Conservation (phyloP, 116 monocot species). For the Posidonia oceanica region DNA sequence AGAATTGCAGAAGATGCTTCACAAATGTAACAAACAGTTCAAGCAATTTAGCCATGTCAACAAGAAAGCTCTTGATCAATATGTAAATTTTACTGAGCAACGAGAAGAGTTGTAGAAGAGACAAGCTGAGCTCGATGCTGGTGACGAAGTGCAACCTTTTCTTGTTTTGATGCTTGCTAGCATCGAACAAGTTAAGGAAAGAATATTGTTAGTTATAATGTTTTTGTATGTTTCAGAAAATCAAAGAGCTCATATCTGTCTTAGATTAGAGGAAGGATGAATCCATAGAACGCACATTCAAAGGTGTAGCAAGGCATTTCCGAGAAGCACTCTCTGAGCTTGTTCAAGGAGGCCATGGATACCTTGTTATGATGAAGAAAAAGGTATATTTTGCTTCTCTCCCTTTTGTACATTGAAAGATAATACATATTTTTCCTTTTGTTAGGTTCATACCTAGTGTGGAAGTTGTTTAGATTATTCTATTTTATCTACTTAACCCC, state of each 20-base stretch:
- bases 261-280: slow-evolving; percentile 98
- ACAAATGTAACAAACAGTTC: slow-evolving; percentile 85
- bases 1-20: slow-evolving; percentile 85
- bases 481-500: too few species aligned
- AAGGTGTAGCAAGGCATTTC: slow-evolving; percentile 95
- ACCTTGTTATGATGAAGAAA: slow-evolving; percentile 99
- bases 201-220: neutral
- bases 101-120: too few species aligned
- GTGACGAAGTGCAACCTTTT: slow-evolving; percentile 45
- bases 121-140: slow-evolving; percentile 78
- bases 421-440: too few species aligned
- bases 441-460: too few species aligned
- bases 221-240: slow-evolving; percentile 61
- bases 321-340: slow-evolving; percentile 94
- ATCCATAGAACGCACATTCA: slow-evolving; percentile 97
- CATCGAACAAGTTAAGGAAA: too few species aligned
- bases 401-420: too few species aligned
- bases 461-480: too few species aligned
- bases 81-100: too few species aligned
- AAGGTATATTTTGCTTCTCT: slow-evolving; percentile 34
- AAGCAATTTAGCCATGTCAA: slow-evolving; percentile 98
- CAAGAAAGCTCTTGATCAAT: slow-evolving; percentile 80
- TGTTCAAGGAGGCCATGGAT: slow-evolving; percentile 95
- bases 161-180: too few species aligned
- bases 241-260: slow-evolving; percentile 85